These are phyloP conservation scores for Neofusicoccum laricinum DNA, from an alignment of 2,329 filamentous ascomycete species.

Conservation along the genomic window DNA sequence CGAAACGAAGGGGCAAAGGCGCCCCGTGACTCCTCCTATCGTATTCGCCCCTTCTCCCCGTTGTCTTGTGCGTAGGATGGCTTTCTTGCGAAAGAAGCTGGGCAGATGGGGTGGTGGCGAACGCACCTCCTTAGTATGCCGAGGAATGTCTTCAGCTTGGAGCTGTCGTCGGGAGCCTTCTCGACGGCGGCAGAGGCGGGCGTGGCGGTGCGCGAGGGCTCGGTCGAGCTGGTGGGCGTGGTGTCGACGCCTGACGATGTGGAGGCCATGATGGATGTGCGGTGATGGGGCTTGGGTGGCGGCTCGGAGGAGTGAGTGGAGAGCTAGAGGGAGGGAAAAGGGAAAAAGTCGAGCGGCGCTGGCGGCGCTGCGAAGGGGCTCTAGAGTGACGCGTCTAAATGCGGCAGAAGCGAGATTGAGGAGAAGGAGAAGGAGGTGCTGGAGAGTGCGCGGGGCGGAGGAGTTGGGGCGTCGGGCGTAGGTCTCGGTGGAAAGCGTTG, in stretches of 20 bases:
- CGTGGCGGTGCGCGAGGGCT: slow-evolving; percentile 35
- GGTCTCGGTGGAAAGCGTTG: background rate
- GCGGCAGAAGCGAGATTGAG: slow-evolving; percentile 13
- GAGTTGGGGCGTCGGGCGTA: background rate
- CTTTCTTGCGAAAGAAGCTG: too few species aligned
- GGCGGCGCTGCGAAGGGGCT: slow-evolving; percentile 1
- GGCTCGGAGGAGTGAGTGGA: background rate
- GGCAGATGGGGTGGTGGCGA: too few species aligned
- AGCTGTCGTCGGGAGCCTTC: slow-evolving; percentile 70
- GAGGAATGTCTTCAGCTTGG: slow-evolving; percentile 85
- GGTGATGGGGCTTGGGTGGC: background rate
- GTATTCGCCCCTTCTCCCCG: background rate
- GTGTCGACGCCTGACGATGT: slow-evolving; percentile 21
- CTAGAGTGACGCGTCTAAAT: slow-evolving; percentile 12
- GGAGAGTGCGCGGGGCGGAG: background rate
- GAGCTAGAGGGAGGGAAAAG: background rate
- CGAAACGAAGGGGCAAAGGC: background rate
- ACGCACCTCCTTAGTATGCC: slow-evolving; percentile 82
- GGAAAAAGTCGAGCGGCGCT: slow-evolving; percentile 1
- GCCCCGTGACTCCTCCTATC: background rate
- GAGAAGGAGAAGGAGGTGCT: slow-evolving; percentile 2
- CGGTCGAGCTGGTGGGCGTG: slow-evolving; percentile 31
- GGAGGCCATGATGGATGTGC: slow-evolving; percentile 21
- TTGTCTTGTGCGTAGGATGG: background rate
- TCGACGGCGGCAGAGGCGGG: slow-evolving; percentile 40